Evolutionary conservation across 2,329 filamentous ascomycete species (phyloP), one percentile per base, ranked within the genome.

Genomic region (Ophiosphaerella korrae): DNA sequence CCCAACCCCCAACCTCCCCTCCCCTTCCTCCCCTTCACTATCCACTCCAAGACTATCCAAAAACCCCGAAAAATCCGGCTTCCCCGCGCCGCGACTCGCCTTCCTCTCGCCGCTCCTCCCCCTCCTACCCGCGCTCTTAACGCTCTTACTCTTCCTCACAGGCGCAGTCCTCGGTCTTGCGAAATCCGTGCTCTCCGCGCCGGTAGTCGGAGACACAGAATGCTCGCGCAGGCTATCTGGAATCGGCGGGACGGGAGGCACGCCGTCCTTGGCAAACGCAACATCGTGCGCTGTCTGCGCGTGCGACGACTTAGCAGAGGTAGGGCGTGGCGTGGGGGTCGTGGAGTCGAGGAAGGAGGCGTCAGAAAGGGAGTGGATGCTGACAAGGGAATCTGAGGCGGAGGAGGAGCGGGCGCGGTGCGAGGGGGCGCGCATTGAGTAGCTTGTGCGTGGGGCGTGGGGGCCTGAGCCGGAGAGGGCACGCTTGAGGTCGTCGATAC

Each of bases 291-390:
- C 54, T 5, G 48, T 38, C 1, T 60, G 41, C 5, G 58, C 53
- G 39, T 60, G 39, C 5, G 18, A 21, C 18, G 45, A 29, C 4
- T 23, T 23, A 8, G 48, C 49, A 11, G 43, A 62, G 26, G n/a
- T 43, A 1, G 53, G 52, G 8, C 48, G 41, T 2, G 37, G 16
- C 9, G 42, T 48, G 13, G 50, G 39, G 33, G 33, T 39, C 37
- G 46, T 42, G 4, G 34, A 42, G 1, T 68, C 72, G 21, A 70
- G 57, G 45, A 72, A 71, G 34, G 84, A 88, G 16, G 84, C 74
- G 64, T 90, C 87, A 6, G 86, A 88, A n/a, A 83, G 79, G 38
- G 83, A 82, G 49, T 89, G 87, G 57, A 86, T 88, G 74, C 86
- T 89, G 56, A 88, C 82, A 78, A 90, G 83, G 70, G 86, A 89